Evolutionary conservation across 2,329 filamentous ascomycete genomes (phyloP).

Genomic region (Thielaviopsis euricoi): DNA sequence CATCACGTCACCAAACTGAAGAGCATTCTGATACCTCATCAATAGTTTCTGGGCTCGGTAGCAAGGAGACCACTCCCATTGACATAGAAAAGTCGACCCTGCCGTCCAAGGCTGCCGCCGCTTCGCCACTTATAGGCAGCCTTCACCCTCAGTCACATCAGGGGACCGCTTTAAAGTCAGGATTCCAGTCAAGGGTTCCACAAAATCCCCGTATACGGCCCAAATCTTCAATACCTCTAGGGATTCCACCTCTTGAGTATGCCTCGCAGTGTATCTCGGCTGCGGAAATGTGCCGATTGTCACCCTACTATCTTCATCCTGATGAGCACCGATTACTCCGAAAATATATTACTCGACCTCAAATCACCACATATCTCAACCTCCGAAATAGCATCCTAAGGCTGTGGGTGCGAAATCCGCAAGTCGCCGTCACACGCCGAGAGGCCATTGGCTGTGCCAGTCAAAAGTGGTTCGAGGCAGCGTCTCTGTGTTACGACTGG

Average conservation of each 20-base stretch:
- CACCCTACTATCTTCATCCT: conserved; percentile 73
- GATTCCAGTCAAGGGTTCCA: neutral
- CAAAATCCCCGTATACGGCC: conserved; percentile 24
- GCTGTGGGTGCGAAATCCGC: conserved; percentile 75
- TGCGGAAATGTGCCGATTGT: conserved; percentile 75
- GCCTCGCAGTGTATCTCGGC: conserved; percentile 83
- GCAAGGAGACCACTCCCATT: conserved; percentile 46
- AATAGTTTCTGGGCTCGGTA: conserved; percentile 36
- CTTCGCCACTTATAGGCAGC: neutral
- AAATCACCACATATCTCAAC: conserved; percentile 91
- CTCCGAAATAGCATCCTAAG: conserved; percentile 88
- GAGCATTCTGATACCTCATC: conserved; percentile 41
- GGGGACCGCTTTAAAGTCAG: neutral
- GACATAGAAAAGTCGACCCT: conserved; percentile 21
- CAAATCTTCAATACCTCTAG: conserved; percentile 67
- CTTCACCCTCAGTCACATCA: neutral
- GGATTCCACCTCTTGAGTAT: conserved; percentile 59
- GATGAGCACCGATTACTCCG: conserved; percentile 71
- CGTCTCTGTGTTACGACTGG: conserved; percentile 84
- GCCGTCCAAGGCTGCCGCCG: neutral
- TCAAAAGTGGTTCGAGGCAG: conserved; percentile 72
- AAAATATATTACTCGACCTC: conserved; percentile 66
- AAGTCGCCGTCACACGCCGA: conserved; percentile 62
- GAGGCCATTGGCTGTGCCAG: conserved; percentile 88
- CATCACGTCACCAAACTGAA: conserved; percentile 33